Evolutionary conservation across 179 eudicot genomes (phyloP).

Genomic region (Beta corolliflora): DNA sequence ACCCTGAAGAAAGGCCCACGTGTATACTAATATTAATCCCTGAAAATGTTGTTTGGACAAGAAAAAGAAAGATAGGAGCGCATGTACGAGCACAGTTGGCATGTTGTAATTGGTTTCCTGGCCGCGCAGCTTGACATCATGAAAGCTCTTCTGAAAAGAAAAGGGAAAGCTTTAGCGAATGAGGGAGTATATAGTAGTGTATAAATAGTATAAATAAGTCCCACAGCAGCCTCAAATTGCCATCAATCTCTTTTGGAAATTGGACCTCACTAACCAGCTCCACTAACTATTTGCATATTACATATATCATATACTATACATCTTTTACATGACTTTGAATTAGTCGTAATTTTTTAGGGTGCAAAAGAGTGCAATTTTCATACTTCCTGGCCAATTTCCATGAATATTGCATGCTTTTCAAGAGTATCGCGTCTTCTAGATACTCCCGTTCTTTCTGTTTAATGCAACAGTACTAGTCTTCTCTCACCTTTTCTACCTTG

Average conservation of each 20-base stretch:
- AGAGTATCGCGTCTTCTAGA: no score
- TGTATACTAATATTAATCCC: slow-evolving; percentile 7
- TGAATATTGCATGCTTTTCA: background rate
- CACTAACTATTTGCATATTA: slow-evolving; percentile 23
- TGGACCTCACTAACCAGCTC: slow-evolving; percentile 60
- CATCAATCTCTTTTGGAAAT: slow-evolving; percentile 71
- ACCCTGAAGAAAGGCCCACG: slow-evolving; percentile 31
- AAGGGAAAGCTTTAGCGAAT: slow-evolving; percentile 1
- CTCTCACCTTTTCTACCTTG: no score
- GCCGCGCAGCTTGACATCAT: slow-evolving; percentile 54
- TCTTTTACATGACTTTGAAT: slow-evolving; percentile 5
- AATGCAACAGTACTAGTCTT: no score
- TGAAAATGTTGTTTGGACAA: background rate
- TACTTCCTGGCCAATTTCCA: background rate
- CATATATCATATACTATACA: no score
- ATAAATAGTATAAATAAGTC: slow-evolving; percentile 15
- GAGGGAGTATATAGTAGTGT: background rate
- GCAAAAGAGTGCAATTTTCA: background rate
- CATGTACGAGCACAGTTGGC: slow-evolving; percentile 36
- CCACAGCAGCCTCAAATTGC: slow-evolving; percentile 29
- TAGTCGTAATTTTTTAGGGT: background rate
- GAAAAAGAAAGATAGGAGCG: slow-evolving; percentile 1
- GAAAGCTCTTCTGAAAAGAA: slow-evolving; percentile 27
- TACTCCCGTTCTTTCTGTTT: no score
- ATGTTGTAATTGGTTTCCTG: slow-evolving; percentile 21